These are phyloP conservation scores for Xylaria sp. DNA, from an alignment of 2,329 filamentous ascomycete species.

Conservation along the genomic window DNA sequence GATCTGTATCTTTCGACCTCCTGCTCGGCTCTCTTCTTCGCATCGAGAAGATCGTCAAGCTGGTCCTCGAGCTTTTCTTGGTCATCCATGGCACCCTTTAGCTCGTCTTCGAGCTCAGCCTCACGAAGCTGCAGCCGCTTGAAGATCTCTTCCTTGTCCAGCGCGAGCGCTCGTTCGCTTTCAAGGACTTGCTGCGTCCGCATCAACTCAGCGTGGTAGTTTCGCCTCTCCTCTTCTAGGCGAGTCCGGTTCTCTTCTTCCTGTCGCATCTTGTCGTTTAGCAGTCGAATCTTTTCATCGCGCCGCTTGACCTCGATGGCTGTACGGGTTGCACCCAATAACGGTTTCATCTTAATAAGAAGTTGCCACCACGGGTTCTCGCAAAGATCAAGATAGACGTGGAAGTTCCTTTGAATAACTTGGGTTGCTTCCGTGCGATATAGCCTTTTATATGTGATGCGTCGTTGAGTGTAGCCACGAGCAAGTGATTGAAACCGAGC, in stretches of 20 bases:
- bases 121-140: constrained; percentile 93
- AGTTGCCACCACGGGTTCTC: constrained; percentile 98
- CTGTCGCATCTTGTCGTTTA: constrained; percentile 80
- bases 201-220: constrained; percentile 83
- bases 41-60: constrained; percentile 82
- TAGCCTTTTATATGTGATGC: constrained; percentile 87
- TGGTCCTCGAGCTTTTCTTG: constrained; percentile 94
- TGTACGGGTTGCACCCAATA: constrained; percentile 88
- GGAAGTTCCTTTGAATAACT: constrained; percentile 93
- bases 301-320: constrained; percentile 92
- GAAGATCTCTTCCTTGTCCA: constrained; percentile 99
- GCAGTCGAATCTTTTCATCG: constrained; percentile 87
- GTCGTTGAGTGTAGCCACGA: constrained; percentile 84
- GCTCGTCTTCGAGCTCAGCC: constrained; percentile 87
- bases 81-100: constrained; percentile 88
- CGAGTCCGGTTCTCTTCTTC: constrained; percentile 75
- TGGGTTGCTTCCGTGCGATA: constrained; percentile 93
- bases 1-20: constrained; percentile 77
- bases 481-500: constrained; percentile 89
- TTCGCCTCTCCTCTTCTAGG: constrained; percentile 87
- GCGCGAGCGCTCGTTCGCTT: constrained; percentile 89
- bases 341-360: constrained; percentile 90
- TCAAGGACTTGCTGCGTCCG: constrained; percentile 92
- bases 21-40: constrained; percentile 86
- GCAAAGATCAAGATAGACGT: constrained; percentile 85